Evolutionary conservation across 1,284 basidiomycete species (phyloP), one percentile per base, ranked within the genome.

Genomic region (Sanguinoderma infundibulare): DNA sequence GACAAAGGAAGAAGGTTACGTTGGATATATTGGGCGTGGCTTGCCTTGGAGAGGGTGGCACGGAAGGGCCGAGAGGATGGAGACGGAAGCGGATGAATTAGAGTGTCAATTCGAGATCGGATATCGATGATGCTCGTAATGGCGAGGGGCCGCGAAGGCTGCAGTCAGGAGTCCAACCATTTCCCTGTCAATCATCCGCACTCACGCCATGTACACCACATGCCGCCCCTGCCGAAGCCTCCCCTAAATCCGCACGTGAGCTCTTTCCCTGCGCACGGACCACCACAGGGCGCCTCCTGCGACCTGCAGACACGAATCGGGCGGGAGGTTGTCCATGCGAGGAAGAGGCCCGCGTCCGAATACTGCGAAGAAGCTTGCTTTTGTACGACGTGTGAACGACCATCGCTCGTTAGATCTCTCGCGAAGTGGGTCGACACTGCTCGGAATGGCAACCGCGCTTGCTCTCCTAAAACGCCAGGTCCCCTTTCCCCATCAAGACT

Each of bases 91-190:
- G 62, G 62, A 57, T 54, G 61, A 57, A 59, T 57, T 59, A 55
- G 61, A 59, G 39, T 57, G 62, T 57, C 55, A 60, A 53, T 52
- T 51, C 55, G 59, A 57, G 59, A 49, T 63, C 62, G 62, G 62
- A 57, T 63, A 63, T 63, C 62, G 62, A 63, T 63, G 62, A 63
- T 60, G 58, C 62, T 63, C 62, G 61, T 57, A 60, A 63, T 60
- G 63, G 59, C 55, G 42, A 46, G 42, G 42, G 61, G 42, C 42
- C 49, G 49, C 49, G 34, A 50, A 55, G 55, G 54, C 53, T 42
- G 44, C 55, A 60, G 58, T 42, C 57, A 59, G 42, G 47, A 53
- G 32, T 42, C 20, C 42, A 50, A 49, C 34, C 51, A 47, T 36
- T 53, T 39, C 55, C 55, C 44, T 55, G 34, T 44, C 62, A 55